Conservation (phyloP, 2,329 filamentous ascomycete species). For the Clonostachys rhizophaga region DNA sequence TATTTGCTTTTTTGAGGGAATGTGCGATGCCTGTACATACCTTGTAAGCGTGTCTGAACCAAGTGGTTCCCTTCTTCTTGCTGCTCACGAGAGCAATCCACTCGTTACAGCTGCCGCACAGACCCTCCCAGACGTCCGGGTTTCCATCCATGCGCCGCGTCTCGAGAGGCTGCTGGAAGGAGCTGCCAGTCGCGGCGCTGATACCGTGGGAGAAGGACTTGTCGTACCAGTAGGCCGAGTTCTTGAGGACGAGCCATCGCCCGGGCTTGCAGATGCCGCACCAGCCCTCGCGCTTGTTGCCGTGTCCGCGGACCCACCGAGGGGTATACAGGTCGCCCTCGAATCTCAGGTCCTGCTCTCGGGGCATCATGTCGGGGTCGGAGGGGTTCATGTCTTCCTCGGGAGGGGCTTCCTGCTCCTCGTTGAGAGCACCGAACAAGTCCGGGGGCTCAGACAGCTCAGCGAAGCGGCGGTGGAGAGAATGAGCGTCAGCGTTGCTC, state of each 20-base stretch:
- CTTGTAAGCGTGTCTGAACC: constrained; percentile 89
- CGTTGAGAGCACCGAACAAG: constrained; percentile 68
- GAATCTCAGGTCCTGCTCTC: constrained; percentile 76
- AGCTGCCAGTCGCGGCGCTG: constrained; percentile 72
- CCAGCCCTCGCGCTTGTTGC: constrained; percentile 86
- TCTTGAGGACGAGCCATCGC: constrained; percentile 82
- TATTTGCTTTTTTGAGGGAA: background rate
- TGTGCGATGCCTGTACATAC: constrained; percentile 33
- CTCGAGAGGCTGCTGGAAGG: constrained; percentile 73
- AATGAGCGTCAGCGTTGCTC: constrained; percentile 67
- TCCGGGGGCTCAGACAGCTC: constrained; percentile 73
- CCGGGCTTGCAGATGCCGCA: constrained; percentile 85
- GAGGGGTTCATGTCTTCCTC: constrained; percentile 78
- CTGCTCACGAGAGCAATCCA: constrained; percentile 80
- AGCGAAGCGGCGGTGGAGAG: constrained; percentile 64
- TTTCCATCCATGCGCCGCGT: constrained; percentile 75
- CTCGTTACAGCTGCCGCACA: constrained; percentile 73
- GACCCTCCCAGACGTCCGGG: constrained; percentile 75
- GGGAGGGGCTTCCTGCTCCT: constrained; percentile 69
- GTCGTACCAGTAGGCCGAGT: constrained; percentile 91
- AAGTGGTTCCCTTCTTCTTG: constrained; percentile 90
- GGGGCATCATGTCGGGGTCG: constrained; percentile 70
- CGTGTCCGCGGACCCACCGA: constrained; percentile 77
- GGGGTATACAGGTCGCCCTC: constrained; percentile 81
- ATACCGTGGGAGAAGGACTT: constrained; percentile 88